A percentile compares a stretch with the other conserved stretches of the same genome.
Conservation (phyloP, 1,284 basidiomycete genomes). For the Pterulicium gracile region DNA sequence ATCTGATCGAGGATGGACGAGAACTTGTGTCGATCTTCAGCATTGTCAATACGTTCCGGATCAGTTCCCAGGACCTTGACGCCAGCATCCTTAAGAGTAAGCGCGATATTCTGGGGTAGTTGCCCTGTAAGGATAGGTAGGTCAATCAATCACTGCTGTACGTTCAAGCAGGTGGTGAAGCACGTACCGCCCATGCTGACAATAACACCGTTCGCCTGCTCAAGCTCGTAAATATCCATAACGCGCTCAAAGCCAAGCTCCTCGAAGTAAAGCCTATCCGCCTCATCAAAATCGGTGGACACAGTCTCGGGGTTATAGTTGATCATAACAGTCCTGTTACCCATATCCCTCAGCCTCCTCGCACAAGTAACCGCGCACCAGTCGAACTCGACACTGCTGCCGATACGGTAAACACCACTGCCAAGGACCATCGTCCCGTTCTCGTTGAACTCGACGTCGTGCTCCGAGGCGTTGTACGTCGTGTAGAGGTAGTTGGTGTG, state of each 20-base stretch:
- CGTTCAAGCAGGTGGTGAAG: no score
- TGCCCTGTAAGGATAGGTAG: conserved; percentile 45
- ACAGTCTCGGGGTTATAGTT: conserved; percentile 99
- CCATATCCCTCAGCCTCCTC: conserved; percentile 83
- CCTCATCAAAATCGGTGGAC: conserved; percentile 98
- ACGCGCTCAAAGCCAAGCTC: conserved; percentile 96
- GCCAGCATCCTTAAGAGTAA: conserved; percentile 83
- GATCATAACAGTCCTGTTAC: conserved; percentile 96
- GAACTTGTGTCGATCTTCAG: conserved; percentile 99
- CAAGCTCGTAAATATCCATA: conserved; percentile 99
- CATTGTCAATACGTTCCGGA: conserved; percentile 90
- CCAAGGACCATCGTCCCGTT: conserved; percentile 99
- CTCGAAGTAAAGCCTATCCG: conserved; percentile 97
- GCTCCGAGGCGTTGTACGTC: conserved; percentile 94
- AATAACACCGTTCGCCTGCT: conserved; percentile 86
- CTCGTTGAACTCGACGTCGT: conserved; percentile 95
- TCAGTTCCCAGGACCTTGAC: conserved; percentile 96
- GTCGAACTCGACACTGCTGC: conserved; percentile 98
- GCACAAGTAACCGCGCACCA: conserved; percentile 99
- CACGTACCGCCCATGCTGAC: conserved; percentile 89
- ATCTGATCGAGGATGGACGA: conserved; percentile 91
- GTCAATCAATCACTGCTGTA: no score
- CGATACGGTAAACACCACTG: conserved; percentile 97
- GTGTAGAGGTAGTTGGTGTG: conserved; percentile 99
- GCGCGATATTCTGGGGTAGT: conserved; percentile 96